Conservation (phyloP, 192 early-diverging fungal genomes). For the Backusella morwellensis region DNA sequence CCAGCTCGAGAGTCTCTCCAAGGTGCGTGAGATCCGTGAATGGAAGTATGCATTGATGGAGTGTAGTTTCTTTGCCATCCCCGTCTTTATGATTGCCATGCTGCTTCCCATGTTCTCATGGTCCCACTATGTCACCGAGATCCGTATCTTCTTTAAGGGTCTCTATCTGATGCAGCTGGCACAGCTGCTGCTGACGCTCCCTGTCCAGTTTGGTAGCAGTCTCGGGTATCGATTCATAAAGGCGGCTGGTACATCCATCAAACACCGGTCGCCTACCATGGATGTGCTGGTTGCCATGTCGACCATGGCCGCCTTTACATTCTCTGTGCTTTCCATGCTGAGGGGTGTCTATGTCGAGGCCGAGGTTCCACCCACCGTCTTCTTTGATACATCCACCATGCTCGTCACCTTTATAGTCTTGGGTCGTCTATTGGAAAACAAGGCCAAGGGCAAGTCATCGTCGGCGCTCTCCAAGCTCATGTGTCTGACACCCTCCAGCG, state of each 20-base stretch:
- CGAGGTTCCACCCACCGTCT: conserved; percentile 68
- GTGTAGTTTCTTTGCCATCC: conserved; percentile 73
- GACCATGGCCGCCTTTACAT: conserved; percentile 82
- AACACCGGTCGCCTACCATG: conserved; percentile 89
- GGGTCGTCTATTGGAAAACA: conserved; percentile 91
- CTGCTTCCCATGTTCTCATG: conserved; percentile 55
- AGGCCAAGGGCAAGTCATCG: conserved; percentile 93
- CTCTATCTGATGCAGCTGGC: conserved; percentile 65
- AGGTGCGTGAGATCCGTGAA: conserved; percentile 80
- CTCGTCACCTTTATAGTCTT: conserved; percentile 92
- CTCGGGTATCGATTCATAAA: conserved; percentile 79
- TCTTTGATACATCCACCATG: conserved; percentile 93
- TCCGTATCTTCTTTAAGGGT: conserved; percentile 44
- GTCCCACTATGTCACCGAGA: conserved; percentile 31
- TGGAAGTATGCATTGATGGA: conserved; percentile 71
- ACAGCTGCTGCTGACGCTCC: conserved; percentile 78
- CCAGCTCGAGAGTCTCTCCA: conserved; percentile 85
- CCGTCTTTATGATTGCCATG: conserved; percentile 82
- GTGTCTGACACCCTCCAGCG: conserved; percentile 77
- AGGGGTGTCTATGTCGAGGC: conserved; percentile 53
- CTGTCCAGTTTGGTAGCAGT: conserved; percentile 79
- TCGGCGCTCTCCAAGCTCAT: conserved; percentile 86
- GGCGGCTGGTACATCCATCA: conserved; percentile 75
- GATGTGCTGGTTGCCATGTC: conserved; percentile 89
- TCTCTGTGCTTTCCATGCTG: conserved; percentile 75